These are phyloP conservation scores for Ilex aquifolium DNA, from an alignment of 257 asterid species.

Conservation along the genomic window DNA sequence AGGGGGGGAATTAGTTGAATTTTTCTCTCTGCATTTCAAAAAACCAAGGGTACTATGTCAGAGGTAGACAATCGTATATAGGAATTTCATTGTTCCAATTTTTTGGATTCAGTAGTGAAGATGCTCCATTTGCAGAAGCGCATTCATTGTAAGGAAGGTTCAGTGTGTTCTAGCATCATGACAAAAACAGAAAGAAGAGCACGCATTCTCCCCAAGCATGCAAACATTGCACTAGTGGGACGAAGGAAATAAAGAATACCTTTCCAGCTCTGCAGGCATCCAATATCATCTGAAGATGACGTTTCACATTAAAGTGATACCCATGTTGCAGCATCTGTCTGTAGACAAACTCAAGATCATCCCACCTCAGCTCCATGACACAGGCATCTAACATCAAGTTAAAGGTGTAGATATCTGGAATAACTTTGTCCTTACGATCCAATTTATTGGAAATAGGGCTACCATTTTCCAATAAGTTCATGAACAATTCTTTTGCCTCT, in stretches of 20 bases:
- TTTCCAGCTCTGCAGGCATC: slow-evolving; percentile 71
- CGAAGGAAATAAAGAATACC: slow-evolving; percentile 34
- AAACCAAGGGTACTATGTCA: no score
- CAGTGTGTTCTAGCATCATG: no score
- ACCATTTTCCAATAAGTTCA: slow-evolving; percentile 46
- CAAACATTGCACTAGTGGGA: background rate
- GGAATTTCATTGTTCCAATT: no score
- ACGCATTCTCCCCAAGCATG: background rate
- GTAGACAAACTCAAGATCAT: slow-evolving; percentile 66
- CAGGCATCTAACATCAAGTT: slow-evolving; percentile 83
- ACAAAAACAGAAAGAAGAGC: background rate
- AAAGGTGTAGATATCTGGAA: slow-evolving; percentile 77
- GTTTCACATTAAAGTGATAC: slow-evolving; percentile 38
- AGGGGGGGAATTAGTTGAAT: no score
- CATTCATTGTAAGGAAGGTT: no score
- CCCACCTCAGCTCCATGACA: slow-evolving; percentile 60
- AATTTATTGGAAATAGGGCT: slow-evolving; percentile 27
- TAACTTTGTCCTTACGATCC: slow-evolving; percentile 42
- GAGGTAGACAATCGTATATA: no score
- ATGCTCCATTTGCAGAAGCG: no score
- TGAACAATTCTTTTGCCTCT: slow-evolving; percentile 61
- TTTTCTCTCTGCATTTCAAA: no score
- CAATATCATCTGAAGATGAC: slow-evolving; percentile 63
- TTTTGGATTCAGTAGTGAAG: no score
- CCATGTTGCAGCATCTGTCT: slow-evolving; percentile 24